A percentile compares a stretch with the other conserved stretches of the same genome.
Evolutionary conservation across 2,329 filamentous ascomycete species (phyloP).

Genomic region (Aaosphaeria pasadenensis): DNA sequence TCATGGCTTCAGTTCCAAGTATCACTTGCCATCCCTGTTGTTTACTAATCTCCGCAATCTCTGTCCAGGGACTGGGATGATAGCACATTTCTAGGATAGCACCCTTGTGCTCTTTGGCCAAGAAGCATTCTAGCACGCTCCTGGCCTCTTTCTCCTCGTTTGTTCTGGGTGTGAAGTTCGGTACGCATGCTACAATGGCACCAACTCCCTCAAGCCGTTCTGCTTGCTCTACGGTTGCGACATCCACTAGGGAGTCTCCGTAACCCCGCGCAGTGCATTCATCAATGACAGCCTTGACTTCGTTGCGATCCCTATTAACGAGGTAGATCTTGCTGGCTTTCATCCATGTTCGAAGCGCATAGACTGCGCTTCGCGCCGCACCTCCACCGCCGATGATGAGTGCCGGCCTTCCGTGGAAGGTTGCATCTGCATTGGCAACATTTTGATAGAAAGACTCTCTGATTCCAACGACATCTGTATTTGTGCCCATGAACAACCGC

Average conservation of each 20-base stretch:
- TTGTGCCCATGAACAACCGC: conserved; percentile 65
- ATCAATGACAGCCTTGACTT: conserved; percentile 64
- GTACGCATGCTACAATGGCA: conserved; percentile 71
- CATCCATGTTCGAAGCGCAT: conserved; percentile 69
- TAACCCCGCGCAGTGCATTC: conserved; percentile 62
- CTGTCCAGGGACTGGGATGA: conserved; percentile 65
- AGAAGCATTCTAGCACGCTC: conserved; percentile 51
- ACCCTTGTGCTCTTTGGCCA: conserved; percentile 56
- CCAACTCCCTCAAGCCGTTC: conserved; percentile 56
- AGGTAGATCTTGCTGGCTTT: conserved; percentile 68
- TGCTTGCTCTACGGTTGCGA: conserved; percentile 62
- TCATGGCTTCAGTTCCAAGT: conserved; percentile 71
- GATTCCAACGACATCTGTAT: conserved; percentile 79
- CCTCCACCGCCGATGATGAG: conserved; percentile 77
- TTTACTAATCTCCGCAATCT: conserved; percentile 61
- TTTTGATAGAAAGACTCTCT: conserved; percentile 63
- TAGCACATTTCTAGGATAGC: conserved; percentile 82
- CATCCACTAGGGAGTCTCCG: conserved; percentile 59
- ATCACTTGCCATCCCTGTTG: conserved; percentile 69
- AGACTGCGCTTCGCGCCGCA: conserved; percentile 74
- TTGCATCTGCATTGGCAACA: conserved; percentile 40
- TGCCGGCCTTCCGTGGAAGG: conserved; percentile 60
- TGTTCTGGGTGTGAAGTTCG: conserved; percentile 69
- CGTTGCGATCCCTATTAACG: conserved; percentile 67
- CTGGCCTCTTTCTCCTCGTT: conserved; percentile 61